Evolutionary conservation across 106 monocot genomes (phyloP).

Genomic region (Acorus gramineus): DNA sequence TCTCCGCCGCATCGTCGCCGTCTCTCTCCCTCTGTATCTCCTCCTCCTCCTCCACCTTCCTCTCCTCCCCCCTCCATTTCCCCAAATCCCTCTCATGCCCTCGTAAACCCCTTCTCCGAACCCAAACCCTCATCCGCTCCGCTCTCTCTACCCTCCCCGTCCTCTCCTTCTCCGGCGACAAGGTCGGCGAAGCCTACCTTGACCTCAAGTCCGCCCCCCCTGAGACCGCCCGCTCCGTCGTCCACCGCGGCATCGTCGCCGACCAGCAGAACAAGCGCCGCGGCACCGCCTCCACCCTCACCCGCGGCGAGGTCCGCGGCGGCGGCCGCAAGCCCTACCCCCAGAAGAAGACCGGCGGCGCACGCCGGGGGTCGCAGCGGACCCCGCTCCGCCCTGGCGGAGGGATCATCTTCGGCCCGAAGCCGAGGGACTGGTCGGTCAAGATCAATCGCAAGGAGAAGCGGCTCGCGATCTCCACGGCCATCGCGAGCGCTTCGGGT

Average conservation of each 20-base stretch:
- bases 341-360: slow-evolving; percentile 82
- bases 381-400: slow-evolving; percentile 93
- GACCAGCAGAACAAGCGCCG: slow-evolving; percentile 79
- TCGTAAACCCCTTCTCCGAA: background rate
- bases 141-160: slow-evolving; percentile 41
- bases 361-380: slow-evolving; percentile 80
- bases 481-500: slow-evolving; percentile 59
- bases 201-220: slow-evolving; percentile 64
- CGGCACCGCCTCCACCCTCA: slow-evolving; percentile 93
- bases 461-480: slow-evolving; percentile 81
- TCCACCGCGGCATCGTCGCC: slow-evolving; percentile 82
- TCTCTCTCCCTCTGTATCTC: slow-evolving; percentile 5
- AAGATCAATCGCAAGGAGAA: slow-evolving; percentile 99
- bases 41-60: slow-evolving; percentile 18
- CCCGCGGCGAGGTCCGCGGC: slow-evolving; percentile 81
- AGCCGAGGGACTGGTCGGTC: slow-evolving; percentile 88
- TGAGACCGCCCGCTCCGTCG: slow-evolving; percentile 76
- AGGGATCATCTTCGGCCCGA: slow-evolving; percentile 89
- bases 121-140: slow-evolving; percentile 15
- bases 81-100: background rate
- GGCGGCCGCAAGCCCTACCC: slow-evolving; percentile 85
- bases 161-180: slow-evolving; percentile 64
- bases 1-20: background rate
- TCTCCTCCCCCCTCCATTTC: background rate
- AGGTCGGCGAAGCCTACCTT: slow-evolving; percentile 37